Percentiles rank a stretch among this genome's conserved stretches.
Evolutionary conservation across 495 filamentous ascomycete species (phyloP).

Genomic region (Opeltia flavorubescens): DNA sequence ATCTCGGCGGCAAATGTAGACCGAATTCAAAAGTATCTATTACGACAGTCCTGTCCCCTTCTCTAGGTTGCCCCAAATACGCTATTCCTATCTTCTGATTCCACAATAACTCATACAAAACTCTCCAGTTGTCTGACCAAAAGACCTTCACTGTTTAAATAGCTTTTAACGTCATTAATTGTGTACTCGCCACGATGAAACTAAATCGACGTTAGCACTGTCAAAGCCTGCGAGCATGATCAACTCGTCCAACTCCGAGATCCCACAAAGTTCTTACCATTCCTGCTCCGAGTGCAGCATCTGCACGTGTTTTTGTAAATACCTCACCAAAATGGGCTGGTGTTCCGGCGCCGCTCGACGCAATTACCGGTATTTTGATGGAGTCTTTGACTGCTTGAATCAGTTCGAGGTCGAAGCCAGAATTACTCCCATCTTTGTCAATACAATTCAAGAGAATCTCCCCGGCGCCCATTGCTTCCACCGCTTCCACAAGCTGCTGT

Average conservation of each 20-base stretch:
- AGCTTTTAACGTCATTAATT: conserved; percentile 84
- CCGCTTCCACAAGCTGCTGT: conserved; percentile 68
- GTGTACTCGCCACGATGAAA: conserved; percentile 95
- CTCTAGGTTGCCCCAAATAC: no score
- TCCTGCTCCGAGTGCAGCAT: conserved; percentile 87
- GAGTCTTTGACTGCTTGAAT: conserved; percentile 73
- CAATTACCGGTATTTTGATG: conserved; percentile 85
- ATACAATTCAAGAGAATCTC: conserved; percentile 96
- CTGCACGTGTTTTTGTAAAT: conserved; percentile 69
- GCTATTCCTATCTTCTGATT: no score
- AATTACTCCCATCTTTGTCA: conserved; percentile 90
- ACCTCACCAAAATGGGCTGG: conserved; percentile 86
- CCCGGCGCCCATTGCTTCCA: conserved; percentile 91
- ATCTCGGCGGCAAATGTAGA: no score
- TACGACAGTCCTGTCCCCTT: no score
- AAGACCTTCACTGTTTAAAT: conserved; percentile 53
- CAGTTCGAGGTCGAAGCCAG: conserved; percentile 87
- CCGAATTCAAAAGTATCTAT: no score
- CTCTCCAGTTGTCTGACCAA: conserved; percentile 63
- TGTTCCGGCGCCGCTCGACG: conserved; percentile 83
- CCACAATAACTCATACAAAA: no score
- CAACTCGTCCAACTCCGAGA: no score
- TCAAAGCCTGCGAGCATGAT: conserved; percentile 21
- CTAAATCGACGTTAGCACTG: no score
- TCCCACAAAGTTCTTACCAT: no score